Evolutionary conservation across 352 stramenopile genomes (phyloP).

Genomic region (Phytophthora litchii): DNA sequence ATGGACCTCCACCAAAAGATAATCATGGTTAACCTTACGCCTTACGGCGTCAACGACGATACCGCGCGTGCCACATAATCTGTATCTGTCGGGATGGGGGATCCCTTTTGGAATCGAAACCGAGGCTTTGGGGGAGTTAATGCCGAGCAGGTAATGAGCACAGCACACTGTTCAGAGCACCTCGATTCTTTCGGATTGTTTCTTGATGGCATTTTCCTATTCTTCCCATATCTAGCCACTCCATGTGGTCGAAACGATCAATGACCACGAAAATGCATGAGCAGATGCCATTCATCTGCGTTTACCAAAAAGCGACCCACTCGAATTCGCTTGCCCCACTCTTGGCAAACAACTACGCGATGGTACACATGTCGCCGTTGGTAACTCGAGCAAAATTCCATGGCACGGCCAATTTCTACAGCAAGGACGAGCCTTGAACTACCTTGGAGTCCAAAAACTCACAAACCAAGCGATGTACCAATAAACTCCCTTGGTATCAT

Average conservation of each 20-base stretch:
- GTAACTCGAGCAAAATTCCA: constrained; percentile 11
- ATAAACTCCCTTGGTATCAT: no score
- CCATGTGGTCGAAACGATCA: no score
- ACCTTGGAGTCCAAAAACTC: no score
- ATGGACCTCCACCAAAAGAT: not conserved
- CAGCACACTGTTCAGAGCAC: not conserved
- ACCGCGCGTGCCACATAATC: constrained; percentile 10
- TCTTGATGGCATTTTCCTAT: not conserved
- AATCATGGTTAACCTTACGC: constrained; percentile 14
- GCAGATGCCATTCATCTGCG: not conserved
- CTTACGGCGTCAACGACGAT: not conserved
- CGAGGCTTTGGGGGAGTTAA: no score
- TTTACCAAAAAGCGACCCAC: no score
- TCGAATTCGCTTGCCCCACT: not conserved
- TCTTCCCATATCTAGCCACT: not conserved
- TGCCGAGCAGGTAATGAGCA: not conserved
- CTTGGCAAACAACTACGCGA: not conserved
- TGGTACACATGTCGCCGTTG: constrained; percentile 8
- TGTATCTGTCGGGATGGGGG: constrained; percentile 16
- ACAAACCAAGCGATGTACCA: no score
- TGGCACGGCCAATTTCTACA: constrained; percentile 11
- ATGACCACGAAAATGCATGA: not conserved
- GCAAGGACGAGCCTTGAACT: no score
- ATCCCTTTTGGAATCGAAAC: constrained; percentile 1
- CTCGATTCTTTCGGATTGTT: not conserved